Conservation (phyloP, 1,139 yeast species). For the Geotrichum candidum region DNA sequence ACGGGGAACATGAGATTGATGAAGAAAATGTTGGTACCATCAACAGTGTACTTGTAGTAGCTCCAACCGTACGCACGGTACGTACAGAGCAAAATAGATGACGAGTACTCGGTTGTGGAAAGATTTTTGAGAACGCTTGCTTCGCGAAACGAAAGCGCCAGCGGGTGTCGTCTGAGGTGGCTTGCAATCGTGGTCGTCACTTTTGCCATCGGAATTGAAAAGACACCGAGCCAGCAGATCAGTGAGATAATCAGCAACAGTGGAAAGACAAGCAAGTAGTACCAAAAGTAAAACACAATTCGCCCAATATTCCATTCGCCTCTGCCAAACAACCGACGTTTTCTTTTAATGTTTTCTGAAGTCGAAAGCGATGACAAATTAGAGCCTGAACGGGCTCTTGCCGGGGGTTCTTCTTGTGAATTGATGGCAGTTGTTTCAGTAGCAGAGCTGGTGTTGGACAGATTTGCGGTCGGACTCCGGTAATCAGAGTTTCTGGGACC, state of each 20-base stretch:
- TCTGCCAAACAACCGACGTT: conserved; percentile 70
- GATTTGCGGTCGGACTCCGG: neutral
- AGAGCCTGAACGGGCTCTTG: neutral
- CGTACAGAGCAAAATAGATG: conserved; percentile 63
- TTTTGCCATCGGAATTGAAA: conserved; percentile 91
- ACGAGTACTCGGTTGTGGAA: conserved; percentile 20
- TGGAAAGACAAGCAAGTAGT: conserved; percentile 68
- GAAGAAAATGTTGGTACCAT: conserved; percentile 90
- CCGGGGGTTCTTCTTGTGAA: conserved; percentile 1
- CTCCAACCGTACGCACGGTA: conserved; percentile 88
- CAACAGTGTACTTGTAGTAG: conserved; percentile 92
- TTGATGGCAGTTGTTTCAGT: neutral
- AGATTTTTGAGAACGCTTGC: conserved; percentile 41
- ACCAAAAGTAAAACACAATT: conserved; percentile 66
- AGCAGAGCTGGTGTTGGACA: neutral
- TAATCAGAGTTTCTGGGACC: conserved; percentile 39
- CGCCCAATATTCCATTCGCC: conserved; percentile 91
- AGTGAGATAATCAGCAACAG: conserved; percentile 50
- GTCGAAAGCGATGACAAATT: neutral
- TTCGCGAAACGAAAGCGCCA: conserved; percentile 67
- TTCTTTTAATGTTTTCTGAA: conserved; percentile 5
- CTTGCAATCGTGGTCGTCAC: conserved; percentile 58
- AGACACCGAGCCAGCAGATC: conserved; percentile 75
- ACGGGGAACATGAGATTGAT: conserved; percentile 79
- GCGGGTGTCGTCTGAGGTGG: conserved; percentile 85